A percentile compares a stretch with the other conserved stretches of the same genome.
Conservation (phyloP, 768 basidiomycete species). For the Rhizopogon salebrosus region DNA sequence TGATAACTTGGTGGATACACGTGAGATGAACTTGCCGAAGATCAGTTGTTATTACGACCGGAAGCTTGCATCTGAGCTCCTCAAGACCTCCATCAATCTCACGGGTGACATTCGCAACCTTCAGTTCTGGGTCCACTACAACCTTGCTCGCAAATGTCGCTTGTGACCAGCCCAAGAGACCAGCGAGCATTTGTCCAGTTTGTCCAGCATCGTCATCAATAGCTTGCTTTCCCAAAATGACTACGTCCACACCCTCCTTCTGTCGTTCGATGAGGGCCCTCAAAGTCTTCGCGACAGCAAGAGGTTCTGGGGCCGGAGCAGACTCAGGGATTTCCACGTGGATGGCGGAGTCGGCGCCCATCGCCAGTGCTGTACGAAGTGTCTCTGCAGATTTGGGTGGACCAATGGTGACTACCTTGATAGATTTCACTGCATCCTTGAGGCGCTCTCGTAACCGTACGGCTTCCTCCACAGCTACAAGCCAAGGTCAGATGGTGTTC, state of each 20-base stretch:
- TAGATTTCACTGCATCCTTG: conserved; percentile 73
- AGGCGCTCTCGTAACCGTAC: conserved; percentile 86
- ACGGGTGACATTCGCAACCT: conserved; percentile 66
- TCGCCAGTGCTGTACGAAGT: conserved; percentile 92
- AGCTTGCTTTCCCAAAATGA: conserved; percentile 96
- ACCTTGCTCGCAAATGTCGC: conserved; percentile 93
- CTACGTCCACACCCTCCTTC: conserved; percentile 65
- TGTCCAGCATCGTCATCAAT: conserved; percentile 96
- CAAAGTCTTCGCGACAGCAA: conserved; percentile 85
- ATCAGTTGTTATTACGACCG: conserved; percentile 89
- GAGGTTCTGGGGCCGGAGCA: conserved; percentile 76
- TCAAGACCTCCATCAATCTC: conserved; percentile 96
- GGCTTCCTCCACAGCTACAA: conserved; percentile 91
- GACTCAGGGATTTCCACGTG: conserved; percentile 84
- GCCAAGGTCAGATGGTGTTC: not conserved
- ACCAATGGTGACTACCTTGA: conserved; percentile 92
- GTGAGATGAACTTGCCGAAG: conserved; percentile 58
- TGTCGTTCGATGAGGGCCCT: conserved; percentile 66
- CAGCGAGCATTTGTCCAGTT: conserved; percentile 97
- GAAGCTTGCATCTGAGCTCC: conserved; percentile 73
- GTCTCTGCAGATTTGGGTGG: conserved; percentile 86
- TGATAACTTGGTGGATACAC: not conserved
- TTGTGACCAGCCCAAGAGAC: conserved; percentile 86
- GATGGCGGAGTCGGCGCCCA: conserved; percentile 92
- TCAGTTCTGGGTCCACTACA: conserved; percentile 58